Evolutionary conservation across 1,284 basidiomycete genomes (phyloP).

Genomic region (Bondarzewia mesenterica): DNA sequence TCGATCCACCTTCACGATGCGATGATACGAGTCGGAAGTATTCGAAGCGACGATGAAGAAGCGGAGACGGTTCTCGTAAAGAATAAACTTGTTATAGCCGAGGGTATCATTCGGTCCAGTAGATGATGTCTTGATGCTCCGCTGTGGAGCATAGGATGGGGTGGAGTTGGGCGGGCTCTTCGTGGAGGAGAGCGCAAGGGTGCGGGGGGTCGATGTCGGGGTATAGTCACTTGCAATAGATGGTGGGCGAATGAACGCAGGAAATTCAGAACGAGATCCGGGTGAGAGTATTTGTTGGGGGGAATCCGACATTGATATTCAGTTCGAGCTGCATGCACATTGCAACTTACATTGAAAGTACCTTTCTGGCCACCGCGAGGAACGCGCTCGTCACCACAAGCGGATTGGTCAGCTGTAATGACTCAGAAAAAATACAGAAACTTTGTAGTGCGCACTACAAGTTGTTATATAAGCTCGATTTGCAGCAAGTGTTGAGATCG

Average conservation of each 20-base stretch:
- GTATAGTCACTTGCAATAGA: not conserved
- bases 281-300: not conserved
- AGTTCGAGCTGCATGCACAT: not conserved
- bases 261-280: not conserved
- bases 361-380: too few species aligned
- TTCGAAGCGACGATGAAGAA: constrained; percentile 89
- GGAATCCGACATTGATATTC: not conserved
- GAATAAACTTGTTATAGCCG: constrained; percentile 80
- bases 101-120: constrained; percentile 10
- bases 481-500: too few species aligned
- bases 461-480: too few species aligned
- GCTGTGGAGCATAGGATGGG: too few species aligned
- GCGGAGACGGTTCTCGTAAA: constrained; percentile 84
- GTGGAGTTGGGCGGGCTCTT: too few species aligned
- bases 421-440: too few species aligned
- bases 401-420: too few species aligned
- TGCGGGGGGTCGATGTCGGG: not conserved
- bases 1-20: constrained; percentile 88
- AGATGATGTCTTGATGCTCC: not conserved
- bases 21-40: constrained; percentile 75
- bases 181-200: too few species aligned
- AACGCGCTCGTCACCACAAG: too few species aligned
- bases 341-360: too few species aligned
- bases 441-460: too few species aligned
- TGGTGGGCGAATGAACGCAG: not conserved